phyloP scores from a whole-genome alignment of 345 rosid genomes.

The Adansonia digitata region DNA sequence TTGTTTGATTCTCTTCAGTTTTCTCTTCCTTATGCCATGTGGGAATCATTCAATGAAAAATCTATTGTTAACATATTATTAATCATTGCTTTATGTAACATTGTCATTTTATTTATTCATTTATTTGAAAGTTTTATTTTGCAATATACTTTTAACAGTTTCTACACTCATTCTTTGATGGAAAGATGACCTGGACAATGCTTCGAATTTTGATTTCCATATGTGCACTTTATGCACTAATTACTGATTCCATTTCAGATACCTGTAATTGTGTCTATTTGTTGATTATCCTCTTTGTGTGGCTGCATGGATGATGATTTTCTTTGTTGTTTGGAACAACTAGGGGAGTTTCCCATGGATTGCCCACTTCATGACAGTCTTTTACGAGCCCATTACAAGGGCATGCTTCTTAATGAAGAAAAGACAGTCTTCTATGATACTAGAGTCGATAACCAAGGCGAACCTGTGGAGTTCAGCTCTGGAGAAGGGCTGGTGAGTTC shows the following conservation, averaged over 20 bases:
- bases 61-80: neutral
- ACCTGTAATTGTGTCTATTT: neutral
- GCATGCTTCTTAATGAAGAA: constrained; percentile 78
- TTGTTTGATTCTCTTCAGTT: neutral
- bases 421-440: constrained; percentile 74
- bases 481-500: constrained; percentile 92
- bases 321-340: neutral
- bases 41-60: neutral
- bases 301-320: neutral
- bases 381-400: constrained; percentile 78
- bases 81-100: neutral
- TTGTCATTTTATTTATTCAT: neutral
- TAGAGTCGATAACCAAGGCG: constrained; percentile 61
- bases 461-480: constrained; percentile 87
- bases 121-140: neutral
- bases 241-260: neutral
- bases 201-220: neutral
- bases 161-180: neutral
- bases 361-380: constrained; percentile 92
- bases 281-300: neutral
- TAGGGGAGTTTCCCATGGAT: constrained; percentile 99
- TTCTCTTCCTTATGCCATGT: neutral
- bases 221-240: neutral
- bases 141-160: neutral
- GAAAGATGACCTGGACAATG: neutral